phyloP scores from a whole-genome alignment of 1,284 basidiomycete species.

The Fomitopsis schrenkii region DNA sequence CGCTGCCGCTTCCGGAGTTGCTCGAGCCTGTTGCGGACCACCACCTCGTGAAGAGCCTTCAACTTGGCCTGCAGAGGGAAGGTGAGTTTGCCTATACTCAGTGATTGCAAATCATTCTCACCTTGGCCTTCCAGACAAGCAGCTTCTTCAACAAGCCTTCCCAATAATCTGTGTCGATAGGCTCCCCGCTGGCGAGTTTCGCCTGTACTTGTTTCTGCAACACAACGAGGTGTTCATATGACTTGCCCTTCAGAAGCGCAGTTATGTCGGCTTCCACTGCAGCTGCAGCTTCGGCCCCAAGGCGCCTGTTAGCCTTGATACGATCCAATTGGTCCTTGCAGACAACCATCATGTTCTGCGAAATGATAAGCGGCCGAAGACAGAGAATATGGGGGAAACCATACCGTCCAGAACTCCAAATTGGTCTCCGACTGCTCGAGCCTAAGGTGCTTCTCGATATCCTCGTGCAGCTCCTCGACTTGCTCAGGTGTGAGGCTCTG shows the following conservation, averaged over 20 bases:
- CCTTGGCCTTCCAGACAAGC: constrained; percentile 98
- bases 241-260: constrained; percentile 72
- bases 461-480: constrained; percentile 90
- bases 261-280: constrained; percentile 83
- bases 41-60: constrained; percentile 90
- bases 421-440: constrained; percentile 85
- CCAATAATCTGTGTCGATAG: constrained; percentile 98
- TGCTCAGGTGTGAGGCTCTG: constrained; percentile 87
- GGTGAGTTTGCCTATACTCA: not conserved
- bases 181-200: constrained; percentile 89
- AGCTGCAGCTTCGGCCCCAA: constrained; percentile 62
- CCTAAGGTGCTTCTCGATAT: constrained; percentile 89
- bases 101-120: constrained; percentile 25
- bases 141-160: constrained; percentile 88
- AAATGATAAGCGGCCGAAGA: not conserved
- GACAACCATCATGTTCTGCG: constrained; percentile 92
- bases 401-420: constrained; percentile 95
- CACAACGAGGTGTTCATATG: constrained; percentile 77
- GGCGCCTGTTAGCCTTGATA: constrained; percentile 55
- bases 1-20: constrained; percentile 93
- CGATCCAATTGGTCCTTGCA: constrained; percentile 90
- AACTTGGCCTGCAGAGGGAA: constrained; percentile 69
- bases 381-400: constrained; percentile 20
- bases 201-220: constrained; percentile 86
- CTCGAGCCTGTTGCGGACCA: constrained; percentile 92